Conservation (phyloP, 1,139 yeast genomes). For the Candida gigantensis region DNA sequence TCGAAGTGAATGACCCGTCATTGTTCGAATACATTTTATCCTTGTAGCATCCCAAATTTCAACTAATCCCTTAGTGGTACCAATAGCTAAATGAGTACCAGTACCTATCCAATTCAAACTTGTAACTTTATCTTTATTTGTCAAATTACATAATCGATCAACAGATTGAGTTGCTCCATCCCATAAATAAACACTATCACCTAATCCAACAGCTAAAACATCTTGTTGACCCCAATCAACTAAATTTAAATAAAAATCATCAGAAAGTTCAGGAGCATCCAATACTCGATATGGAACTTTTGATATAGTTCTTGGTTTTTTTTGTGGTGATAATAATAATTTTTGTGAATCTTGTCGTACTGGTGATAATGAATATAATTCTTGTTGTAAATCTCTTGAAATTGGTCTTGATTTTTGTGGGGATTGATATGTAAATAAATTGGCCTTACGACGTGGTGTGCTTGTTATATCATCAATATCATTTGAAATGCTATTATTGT, state of each 20-base stretch:
- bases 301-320: slow-evolving; percentile 72
- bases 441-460: slow-evolving; percentile 60
- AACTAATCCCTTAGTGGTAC: slow-evolving; percentile 82
- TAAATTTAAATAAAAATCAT: slow-evolving; percentile 87
- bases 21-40: slow-evolving; percentile 78
- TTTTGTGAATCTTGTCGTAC: slow-evolving; percentile 87
- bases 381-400: slow-evolving; percentile 64
- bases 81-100: slow-evolving; percentile 93
- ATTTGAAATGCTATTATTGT: slow-evolving; percentile 6
- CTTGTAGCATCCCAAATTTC: slow-evolving; percentile 97
- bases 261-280: slow-evolving; percentile 95
- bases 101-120: slow-evolving; percentile 91
- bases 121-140: slow-evolving; percentile 66
- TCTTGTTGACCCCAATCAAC: slow-evolving; percentile 97
- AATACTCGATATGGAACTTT: slow-evolving; percentile 90
- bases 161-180: slow-evolving; percentile 87
- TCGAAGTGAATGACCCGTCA: slow-evolving; percentile 88
- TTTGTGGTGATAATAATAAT: slow-evolving; percentile 76
- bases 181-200: slow-evolving; percentile 87
- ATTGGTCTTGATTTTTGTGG: slow-evolving; percentile 64
- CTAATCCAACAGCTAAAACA: slow-evolving; percentile 85
- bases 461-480: slow-evolving; percentile 25
- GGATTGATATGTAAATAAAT: slow-evolving; percentile 69
- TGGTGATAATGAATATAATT: slow-evolving; percentile 79
- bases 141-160: slow-evolving; percentile 72